These are phyloP conservation scores for Drechslerella stenobrocha DNA, from an alignment of 2,329 filamentous ascomycete species.

Conservation along the genomic window DNA sequence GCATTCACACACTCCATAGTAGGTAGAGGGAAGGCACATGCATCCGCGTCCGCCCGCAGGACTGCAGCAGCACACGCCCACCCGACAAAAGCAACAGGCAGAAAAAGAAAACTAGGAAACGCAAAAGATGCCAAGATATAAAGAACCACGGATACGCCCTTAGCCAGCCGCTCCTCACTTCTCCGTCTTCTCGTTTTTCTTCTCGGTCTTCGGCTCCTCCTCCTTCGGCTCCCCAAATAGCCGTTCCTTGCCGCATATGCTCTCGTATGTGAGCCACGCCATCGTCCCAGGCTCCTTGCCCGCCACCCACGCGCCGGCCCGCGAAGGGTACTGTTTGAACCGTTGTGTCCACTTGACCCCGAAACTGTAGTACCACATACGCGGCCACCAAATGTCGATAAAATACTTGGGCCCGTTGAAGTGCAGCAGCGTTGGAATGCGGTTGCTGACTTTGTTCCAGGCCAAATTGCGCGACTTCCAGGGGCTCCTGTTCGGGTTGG, in stretches of 20 bases:
- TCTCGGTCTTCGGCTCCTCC: constrained; percentile 10
- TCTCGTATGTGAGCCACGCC: constrained; percentile 36
- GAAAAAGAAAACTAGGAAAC: no score
- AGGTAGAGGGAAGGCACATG: no score
- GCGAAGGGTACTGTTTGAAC: constrained; percentile 16
- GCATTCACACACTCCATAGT: no score
- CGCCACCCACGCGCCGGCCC: constrained; percentile 33
- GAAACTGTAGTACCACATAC: constrained; percentile 47
- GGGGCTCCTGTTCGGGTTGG: constrained; percentile 39
- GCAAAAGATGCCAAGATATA: no score
- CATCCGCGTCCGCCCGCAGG: no score
- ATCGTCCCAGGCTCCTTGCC: constrained; percentile 13
- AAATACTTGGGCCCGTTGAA: constrained; percentile 47
- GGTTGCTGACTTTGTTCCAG: constrained; percentile 45
- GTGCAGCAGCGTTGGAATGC: constrained; percentile 40
- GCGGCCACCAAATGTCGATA: constrained; percentile 45
- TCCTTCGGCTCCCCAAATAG: constrained; percentile 30
- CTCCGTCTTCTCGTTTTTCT: neutral
- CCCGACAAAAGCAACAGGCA: no score
- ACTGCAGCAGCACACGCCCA: no score
- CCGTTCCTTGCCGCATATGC: constrained; percentile 27
- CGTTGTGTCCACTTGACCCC: constrained; percentile 33
- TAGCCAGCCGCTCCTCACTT: neutral
- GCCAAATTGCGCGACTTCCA: constrained; percentile 45
- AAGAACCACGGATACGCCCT: no score